Conservation (phyloP, 805 yeast genomes). For the Candida morakotiae region DNA sequence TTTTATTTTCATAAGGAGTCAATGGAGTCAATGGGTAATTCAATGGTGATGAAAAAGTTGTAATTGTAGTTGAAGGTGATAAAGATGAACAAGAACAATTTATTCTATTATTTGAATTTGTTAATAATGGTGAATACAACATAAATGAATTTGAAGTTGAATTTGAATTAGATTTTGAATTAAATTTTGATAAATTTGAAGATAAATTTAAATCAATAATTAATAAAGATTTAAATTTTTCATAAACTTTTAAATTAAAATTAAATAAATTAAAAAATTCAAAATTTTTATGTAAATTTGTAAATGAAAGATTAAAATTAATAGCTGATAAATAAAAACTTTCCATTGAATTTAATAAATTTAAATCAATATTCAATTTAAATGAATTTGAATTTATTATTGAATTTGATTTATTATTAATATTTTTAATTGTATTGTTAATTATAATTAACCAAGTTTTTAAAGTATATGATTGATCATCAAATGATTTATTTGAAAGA, state of each 20-base stretch:
- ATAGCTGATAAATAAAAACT: conserved; percentile 21
- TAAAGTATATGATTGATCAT: conserved; percentile 48
- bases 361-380: conserved; percentile 16
- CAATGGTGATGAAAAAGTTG: conserved; percentile 8
- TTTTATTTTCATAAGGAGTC: conserved; percentile 13
- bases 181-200: not conserved
- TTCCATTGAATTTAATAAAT: conserved; percentile 24
- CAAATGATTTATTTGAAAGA: conserved; percentile 39
- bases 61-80: conserved; percentile 5
- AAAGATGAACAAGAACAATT: conserved; percentile 1
- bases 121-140: not conserved
- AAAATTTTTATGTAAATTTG: conserved; percentile 14
- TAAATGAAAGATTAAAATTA: conserved; percentile 25
- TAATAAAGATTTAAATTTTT: conserved; percentile 11
- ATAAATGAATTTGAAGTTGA: conserved; percentile 2
- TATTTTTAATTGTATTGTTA: conserved; percentile 11
- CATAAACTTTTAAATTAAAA: conserved; percentile 8
- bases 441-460: conserved; percentile 44
- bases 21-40: conserved; percentile 20
- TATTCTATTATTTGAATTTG: too few relatives aligned
- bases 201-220: not conserved
- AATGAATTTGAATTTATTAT: not conserved
- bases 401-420: conserved; percentile 2
- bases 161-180: conserved; percentile 3
- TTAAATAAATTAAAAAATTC: conserved; percentile 20